phyloP scores from a whole-genome alignment of 352 stramenopile species.

The Phytophthora chlamydospora region DNA sequence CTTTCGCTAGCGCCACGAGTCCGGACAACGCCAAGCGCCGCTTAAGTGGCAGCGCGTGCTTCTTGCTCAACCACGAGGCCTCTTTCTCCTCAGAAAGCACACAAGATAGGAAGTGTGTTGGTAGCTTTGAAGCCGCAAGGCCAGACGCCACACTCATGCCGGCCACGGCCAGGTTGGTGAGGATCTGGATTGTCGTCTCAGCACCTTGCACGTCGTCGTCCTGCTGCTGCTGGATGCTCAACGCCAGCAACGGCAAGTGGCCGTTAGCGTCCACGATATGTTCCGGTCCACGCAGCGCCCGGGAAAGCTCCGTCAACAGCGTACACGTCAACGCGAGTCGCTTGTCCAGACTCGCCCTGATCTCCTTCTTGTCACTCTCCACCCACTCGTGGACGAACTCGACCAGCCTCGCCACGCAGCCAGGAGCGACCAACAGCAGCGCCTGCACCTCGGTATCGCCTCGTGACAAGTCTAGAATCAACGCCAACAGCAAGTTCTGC shows the following conservation, averaged over 20 bases:
- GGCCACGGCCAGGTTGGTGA: slow-evolving; percentile 49
- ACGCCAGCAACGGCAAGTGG: slow-evolving; percentile 45
- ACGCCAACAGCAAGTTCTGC: slow-evolving; percentile 53
- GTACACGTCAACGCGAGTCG: slow-evolving; percentile 50
- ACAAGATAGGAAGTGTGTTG: slow-evolving; percentile 52
- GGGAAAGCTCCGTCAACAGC: slow-evolving; percentile 52
- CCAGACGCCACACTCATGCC: slow-evolving; percentile 26
- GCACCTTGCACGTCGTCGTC: slow-evolving; percentile 25
- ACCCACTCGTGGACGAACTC: slow-evolving; percentile 52
- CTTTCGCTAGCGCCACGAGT: slow-evolving; percentile 47
- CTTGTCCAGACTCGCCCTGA: slow-evolving; percentile 34
- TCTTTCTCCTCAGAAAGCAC: slow-evolving; percentile 27
- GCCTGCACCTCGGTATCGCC: slow-evolving; percentile 71
- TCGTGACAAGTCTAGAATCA: slow-evolving; percentile 55
- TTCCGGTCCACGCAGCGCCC: slow-evolving; percentile 31
- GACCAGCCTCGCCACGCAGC: slow-evolving; percentile 49
- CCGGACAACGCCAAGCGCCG: slow-evolving; percentile 36
- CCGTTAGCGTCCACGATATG: slow-evolving; percentile 49
- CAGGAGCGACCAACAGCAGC: slow-evolving; percentile 51
- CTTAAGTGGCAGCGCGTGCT: slow-evolving; percentile 18
- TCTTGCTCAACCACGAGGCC: background rate
- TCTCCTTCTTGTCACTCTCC: slow-evolving; percentile 20
- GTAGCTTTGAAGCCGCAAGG: slow-evolving; percentile 50
- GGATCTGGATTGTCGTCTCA: slow-evolving; percentile 50
- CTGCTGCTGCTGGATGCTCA: slow-evolving; percentile 45